Evolutionary conservation across 306 rosid species (phyloP).

Genomic region (Mucuna pruriens): DNA sequence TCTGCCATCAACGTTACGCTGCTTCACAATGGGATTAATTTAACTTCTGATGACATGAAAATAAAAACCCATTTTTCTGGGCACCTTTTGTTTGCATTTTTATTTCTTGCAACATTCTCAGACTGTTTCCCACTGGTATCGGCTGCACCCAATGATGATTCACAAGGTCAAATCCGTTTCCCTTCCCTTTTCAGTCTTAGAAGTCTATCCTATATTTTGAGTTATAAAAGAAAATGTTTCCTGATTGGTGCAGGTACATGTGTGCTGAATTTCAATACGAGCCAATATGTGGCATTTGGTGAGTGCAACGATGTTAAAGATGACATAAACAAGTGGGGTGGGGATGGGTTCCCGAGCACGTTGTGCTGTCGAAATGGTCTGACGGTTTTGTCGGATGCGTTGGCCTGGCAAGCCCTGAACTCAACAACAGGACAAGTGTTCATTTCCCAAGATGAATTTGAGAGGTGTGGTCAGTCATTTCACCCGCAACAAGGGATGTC

Average conservation of each 20-base stretch:
- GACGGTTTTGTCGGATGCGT: conserved; percentile 49
- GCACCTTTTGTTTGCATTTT: not conserved
- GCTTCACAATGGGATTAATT: conserved; percentile 7
- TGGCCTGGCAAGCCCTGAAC: conserved; percentile 35
- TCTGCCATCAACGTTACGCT: not conserved
- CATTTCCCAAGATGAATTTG: conserved; percentile 43
- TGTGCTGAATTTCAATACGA: conserved; percentile 44
- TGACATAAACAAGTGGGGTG: conserved; percentile 48
- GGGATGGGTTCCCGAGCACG: conserved; percentile 45
- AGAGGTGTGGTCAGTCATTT: conserved; percentile 41
- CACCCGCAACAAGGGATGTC: conserved; percentile 39
- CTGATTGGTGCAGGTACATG: conserved; percentile 53
- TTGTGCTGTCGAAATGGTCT: conserved; percentile 74
- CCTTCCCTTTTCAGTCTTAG: not conserved
- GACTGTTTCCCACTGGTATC: not conserved
- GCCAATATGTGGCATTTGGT: conserved; percentile 42
- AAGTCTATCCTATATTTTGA: too few species aligned
- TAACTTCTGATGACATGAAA: conserved; percentile 22
- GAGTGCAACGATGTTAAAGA: conserved; percentile 48
- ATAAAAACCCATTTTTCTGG: not conserved
- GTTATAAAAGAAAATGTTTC: too few species aligned
- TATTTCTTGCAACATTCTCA: not conserved
- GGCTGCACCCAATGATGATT: not conserved
- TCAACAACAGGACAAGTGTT: conserved; percentile 28
- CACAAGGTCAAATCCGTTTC: conserved; percentile 36